Conservation (phyloP, 2,329 filamentous ascomycete genomes). For the Pseudogymnoascus sp. region DNA sequence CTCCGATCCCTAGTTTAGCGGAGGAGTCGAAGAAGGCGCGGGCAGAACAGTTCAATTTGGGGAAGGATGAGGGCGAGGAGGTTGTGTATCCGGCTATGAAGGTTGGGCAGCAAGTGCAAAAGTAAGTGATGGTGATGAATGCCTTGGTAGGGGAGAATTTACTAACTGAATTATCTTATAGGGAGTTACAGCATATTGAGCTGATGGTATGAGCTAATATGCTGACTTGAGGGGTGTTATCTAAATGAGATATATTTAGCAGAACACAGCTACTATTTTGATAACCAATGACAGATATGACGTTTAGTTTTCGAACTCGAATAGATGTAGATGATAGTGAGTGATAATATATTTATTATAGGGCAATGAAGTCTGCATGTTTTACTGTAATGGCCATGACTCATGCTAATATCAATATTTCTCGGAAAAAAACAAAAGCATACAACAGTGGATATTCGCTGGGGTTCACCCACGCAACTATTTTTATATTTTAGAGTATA, state of each 20-base stretch:
- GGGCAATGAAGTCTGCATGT: background rate
- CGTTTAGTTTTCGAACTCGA: too few species aligned
- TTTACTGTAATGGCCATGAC: too few species aligned
- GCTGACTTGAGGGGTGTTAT: background rate
- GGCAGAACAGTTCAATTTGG: slow-evolving; percentile 40
- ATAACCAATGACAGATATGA: background rate
- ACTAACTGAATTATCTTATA: background rate
- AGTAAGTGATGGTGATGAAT: slow-evolving; percentile 33
- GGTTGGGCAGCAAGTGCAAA: slow-evolving; percentile 52
- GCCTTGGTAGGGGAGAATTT: background rate
- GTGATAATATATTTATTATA: background rate
- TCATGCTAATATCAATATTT: too few species aligned
- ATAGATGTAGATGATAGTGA: background rate
- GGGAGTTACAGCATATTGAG: slow-evolving; percentile 1
- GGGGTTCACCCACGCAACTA: too few species aligned
- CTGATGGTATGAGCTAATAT: background rate
- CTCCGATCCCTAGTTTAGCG: slow-evolving; percentile 42
- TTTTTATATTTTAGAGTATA: background rate
- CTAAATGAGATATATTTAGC: background rate
- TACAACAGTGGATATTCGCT: too few species aligned
- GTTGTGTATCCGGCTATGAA: slow-evolving; percentile 46
- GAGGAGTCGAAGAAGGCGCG: slow-evolving; percentile 39
- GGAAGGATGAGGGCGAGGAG: slow-evolving; percentile 47
- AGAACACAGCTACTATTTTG: background rate
- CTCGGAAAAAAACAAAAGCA: too few species aligned